Base-by-base conservation (phyloP, 106 monocot genomes). In the Dioscorea alata region DNA sequence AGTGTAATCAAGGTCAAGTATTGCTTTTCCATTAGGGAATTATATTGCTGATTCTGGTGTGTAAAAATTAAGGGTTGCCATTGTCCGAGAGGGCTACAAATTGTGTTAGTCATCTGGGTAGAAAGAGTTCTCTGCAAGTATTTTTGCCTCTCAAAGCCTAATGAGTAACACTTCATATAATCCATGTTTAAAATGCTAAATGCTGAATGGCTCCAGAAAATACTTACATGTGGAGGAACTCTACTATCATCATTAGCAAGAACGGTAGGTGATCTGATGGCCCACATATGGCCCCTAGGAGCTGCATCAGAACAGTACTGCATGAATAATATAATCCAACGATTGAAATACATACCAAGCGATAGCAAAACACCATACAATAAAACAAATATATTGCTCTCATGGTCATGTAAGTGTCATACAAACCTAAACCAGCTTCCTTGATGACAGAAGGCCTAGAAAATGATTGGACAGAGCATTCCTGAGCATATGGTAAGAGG, bases 401-500 rank as follows among this genome's bases (percentile, higher is more conserved):
- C 4, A 65, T 66, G 48, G 50, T 15, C 13, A 24, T 4, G 23
- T 12, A 14, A 74, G 57, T 32, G 31, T 64, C 28, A 3, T 48
- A 16, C 31, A 33, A 70, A 85, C 77, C 83, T 87, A 77, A 13
- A 50, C 35, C 21, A 53, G 50, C 49, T 70, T 51, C 62, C 60
- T 53, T 64, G 25, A 35, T 23, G n/a, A 42, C 12, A 22, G 62
- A 61, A 70, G 61, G 59, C 32, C 52, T 70, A 51, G 76, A 50
- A 49, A 63, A 52, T 74, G 82, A 75, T 19, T 67, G 78, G 48
- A 67, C 15, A 35, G 81, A 75, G 14, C 65, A 67, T 74, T 73
- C 69, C 74, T 52, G 65, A 67, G 81, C 50, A 73, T 66, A 68
- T 66, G 73, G 75, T 63, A 76, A 71, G 50, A 58, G 68, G 20